Evolutionary conservation across 257 asterid genomes (phyloP).

Genomic region (Leonotis leonurus): DNA sequence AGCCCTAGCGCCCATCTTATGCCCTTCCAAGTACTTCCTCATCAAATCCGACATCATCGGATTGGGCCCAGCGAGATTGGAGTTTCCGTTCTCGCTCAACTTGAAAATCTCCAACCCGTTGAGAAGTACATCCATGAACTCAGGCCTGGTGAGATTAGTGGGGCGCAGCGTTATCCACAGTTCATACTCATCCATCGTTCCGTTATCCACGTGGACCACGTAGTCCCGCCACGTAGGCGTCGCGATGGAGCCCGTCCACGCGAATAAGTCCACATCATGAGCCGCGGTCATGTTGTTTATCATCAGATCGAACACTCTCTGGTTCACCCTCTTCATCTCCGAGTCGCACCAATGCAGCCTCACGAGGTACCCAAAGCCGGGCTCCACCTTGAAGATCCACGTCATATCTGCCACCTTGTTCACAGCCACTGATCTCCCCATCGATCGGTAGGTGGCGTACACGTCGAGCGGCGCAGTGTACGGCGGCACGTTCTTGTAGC

Average conservation of each 20-base stretch:
- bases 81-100: conserved; percentile 26
- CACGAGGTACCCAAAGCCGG: conserved; percentile 50
- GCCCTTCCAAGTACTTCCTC: conserved; percentile 37
- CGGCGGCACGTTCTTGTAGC: conserved; percentile 30
- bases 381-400: conserved; percentile 57
- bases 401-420: conserved; percentile 43
- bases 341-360: conserved; percentile 83
- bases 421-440: conserved; percentile 39
- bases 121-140: conserved; percentile 39
- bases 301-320: conserved; percentile 44
- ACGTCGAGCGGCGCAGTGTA: conserved; percentile 60
- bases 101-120: conserved; percentile 77
- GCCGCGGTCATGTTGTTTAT: conserved; percentile 54
- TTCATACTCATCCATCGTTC: conserved; percentile 6
- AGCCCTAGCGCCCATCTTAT: conserved; percentile 11
- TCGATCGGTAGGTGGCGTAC: conserved; percentile 38
- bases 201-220: conserved; percentile 27
- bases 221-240: conserved; percentile 43
- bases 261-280: conserved; percentile 32
- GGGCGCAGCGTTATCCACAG: conserved; percentile 54
- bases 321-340: conserved; percentile 37
- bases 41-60: conserved; percentile 61
- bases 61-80: conserved; percentile 64
- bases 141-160: conserved; percentile 13
- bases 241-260: conserved; percentile 21